A percentile compares a stretch with the other conserved stretches of the same genome.
phyloP scores from a whole-genome alignment of 495 filamentous ascomycete genomes.

The Pseudoneurospora amorphoporcata region DNA sequence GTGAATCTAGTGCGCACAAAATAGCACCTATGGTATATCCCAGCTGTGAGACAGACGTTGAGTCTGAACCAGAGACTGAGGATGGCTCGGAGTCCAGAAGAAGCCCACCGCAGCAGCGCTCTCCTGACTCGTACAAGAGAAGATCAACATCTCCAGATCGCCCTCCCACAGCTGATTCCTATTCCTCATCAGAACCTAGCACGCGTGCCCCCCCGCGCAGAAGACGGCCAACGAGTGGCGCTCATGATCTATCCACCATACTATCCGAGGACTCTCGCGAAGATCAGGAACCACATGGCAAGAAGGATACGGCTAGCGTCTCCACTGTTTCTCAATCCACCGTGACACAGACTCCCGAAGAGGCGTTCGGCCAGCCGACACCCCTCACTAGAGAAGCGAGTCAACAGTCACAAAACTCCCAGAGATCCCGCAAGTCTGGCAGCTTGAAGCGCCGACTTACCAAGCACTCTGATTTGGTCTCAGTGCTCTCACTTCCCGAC shows the following conservation, averaged over 20 bases:
- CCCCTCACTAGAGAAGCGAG: slow-evolving; percentile 31
- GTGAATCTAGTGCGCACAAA: slow-evolving; percentile 37
- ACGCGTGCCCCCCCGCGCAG: slow-evolving; percentile 23
- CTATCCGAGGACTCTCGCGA: slow-evolving; percentile 51
- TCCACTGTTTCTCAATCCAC: slow-evolving; percentile 39
- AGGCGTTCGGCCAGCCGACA: slow-evolving; percentile 24
- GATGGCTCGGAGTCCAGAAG: slow-evolving; percentile 12
- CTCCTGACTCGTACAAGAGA: slow-evolving; percentile 13
- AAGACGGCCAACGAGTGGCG: slow-evolving; percentile 51
- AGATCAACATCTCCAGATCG: slow-evolving; percentile 25
- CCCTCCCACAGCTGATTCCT: slow-evolving; percentile 24
- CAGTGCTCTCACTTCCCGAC: slow-evolving; percentile 70
- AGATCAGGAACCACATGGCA: slow-evolving; percentile 10
- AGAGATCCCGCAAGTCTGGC: slow-evolving; percentile 22
- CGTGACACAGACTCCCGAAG: slow-evolving; percentile 33
- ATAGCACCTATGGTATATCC: slow-evolving; percentile 34
- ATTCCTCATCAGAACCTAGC: slow-evolving; percentile 15
- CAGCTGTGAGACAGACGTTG: slow-evolving; percentile 30
- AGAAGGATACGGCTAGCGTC: slow-evolving; percentile 29
- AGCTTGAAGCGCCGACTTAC: slow-evolving; percentile 64
- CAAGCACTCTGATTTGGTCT: slow-evolving; percentile 88
- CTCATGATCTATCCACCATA: slow-evolving; percentile 66
- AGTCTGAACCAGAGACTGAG: slow-evolving; percentile 18
- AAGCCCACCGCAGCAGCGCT: slow-evolving; percentile 12
- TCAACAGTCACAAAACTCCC: slow-evolving; percentile 4